Percentiles rank a stretch among this genome's conserved stretches.
These are phyloP conservation scores for Plantago ovata DNA, from an alignment of 257 asterid genomes.

Conservation along the genomic window DNA sequence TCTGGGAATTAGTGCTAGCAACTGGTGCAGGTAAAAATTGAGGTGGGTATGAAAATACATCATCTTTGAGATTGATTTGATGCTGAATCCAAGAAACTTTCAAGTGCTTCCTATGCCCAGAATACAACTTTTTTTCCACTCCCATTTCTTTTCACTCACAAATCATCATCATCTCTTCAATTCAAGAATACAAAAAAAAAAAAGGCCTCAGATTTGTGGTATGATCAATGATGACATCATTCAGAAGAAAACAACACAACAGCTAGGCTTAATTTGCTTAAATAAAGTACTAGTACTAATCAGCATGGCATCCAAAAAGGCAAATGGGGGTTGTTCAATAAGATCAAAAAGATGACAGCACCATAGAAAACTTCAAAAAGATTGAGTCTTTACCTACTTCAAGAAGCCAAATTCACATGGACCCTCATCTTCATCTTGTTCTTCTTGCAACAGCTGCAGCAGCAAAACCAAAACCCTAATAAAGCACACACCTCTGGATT, in stretches of 20 bases:
- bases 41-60: constrained; percentile 42
- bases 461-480: constrained; percentile 13
- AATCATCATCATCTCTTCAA: constrained; percentile 37
- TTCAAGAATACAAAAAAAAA: constrained; percentile 16
- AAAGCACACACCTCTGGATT: constrained; percentile 22
- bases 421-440: constrained; percentile 25
- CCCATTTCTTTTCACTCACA: constrained; percentile 31
- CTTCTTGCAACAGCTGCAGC: constrained; percentile 25
- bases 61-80: constrained; percentile 43
- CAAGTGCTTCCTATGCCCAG: constrained; percentile 44
- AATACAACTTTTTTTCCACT: constrained; percentile 27
- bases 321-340: constrained; percentile 19
- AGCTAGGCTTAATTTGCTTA: background rate
- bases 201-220: constrained; percentile 12
- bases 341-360: constrained; percentile 19
- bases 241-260: constrained; percentile 2
- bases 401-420: constrained; percentile 16
- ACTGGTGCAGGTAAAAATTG: constrained; percentile 34
- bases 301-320: constrained; percentile 7
- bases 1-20: constrained; percentile 25
- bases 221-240: no score
- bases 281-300: constrained; percentile 11
- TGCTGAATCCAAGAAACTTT: constrained; percentile 55
- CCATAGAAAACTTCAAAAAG: constrained; percentile 19
- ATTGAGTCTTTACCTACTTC: constrained; percentile 22